These are phyloP conservation scores for Penstemon eatonii DNA, from an alignment of 257 asterid genomes.

Conservation along the genomic window DNA sequence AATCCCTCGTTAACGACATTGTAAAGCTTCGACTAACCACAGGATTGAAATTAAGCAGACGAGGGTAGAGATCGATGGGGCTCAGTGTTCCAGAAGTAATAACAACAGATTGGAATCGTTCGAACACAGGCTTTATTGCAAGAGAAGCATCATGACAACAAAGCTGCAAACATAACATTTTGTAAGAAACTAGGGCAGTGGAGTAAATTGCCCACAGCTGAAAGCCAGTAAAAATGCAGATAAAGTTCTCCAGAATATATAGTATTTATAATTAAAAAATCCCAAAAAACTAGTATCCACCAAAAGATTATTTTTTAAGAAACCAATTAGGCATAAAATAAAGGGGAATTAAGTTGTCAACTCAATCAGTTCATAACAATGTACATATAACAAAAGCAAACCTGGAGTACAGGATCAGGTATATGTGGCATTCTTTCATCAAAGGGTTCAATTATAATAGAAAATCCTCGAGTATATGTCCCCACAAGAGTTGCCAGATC, in stretches of 20 bases:
- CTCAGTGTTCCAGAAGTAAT: constrained; percentile 98
- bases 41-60: constrained; percentile 91
- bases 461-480: constrained; percentile 89
- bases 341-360: too few relatives aligned
- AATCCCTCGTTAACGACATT: constrained; percentile 97
- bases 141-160: constrained; percentile 99
- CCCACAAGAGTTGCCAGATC: constrained; percentile 97
- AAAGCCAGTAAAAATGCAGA: constrained; percentile 8
- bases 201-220: neutral
- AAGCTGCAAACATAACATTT: constrained; percentile 54
- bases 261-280: neutral
- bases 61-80: constrained; percentile 98
- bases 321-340: too few relatives aligned
- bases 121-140: constrained; percentile 97
- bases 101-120: constrained; percentile 93
- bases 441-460: constrained; percentile 88
- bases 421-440: constrained; percentile 98
- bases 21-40: constrained; percentile 92
- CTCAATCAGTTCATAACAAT: neutral
- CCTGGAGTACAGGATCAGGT: constrained; percentile 99
- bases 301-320: neutral
- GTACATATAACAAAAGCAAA: constrained; percentile 23
- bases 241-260: neutral
- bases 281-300: neutral
- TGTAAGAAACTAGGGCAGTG: constrained; percentile 13